These are phyloP conservation scores for Crithidia mellificae DNA, from an alignment of 208 protist species.

Conservation along the genomic window DNA sequence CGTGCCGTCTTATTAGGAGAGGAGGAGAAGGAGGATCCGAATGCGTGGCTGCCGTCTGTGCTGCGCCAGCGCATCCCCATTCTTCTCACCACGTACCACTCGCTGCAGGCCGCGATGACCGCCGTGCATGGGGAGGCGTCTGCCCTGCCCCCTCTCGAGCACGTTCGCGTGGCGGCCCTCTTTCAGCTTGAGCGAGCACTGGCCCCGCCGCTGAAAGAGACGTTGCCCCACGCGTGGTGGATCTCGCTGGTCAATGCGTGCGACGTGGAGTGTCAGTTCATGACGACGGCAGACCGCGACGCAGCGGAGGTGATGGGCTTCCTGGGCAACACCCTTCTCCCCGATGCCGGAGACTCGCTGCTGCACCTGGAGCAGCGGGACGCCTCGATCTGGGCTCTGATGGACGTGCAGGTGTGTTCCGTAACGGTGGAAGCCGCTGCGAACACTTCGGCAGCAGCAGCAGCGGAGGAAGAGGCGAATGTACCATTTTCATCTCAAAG, in stretches of 20 bases:
- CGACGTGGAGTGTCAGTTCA: slow-evolving; percentile 82
- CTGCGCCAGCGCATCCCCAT: slow-evolving; percentile 50
- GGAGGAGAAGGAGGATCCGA: neutral
- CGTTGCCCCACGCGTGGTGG: slow-evolving; percentile 48
- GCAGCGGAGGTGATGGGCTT: slow-evolving; percentile 44
- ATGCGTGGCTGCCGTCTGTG: slow-evolving; percentile 32
- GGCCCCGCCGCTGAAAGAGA: slow-evolving; percentile 40
- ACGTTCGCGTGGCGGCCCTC: slow-evolving; percentile 54
- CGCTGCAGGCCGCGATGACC: slow-evolving; percentile 43
- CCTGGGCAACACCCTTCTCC: slow-evolving; percentile 48
- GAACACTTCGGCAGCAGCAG: no score
- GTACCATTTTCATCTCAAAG: no score
- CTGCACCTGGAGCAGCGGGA: slow-evolving; percentile 39
- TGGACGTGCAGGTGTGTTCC: slow-evolving; percentile 38
- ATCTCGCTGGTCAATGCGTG: slow-evolving; percentile 60
- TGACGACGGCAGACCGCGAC: slow-evolving; percentile 46
- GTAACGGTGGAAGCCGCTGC: slow-evolving; percentile 21
- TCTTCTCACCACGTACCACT: slow-evolving; percentile 49
- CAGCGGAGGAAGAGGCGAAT: no score
- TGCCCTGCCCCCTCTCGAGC: slow-evolving; percentile 59
- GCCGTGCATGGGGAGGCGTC: slow-evolving; percentile 32
- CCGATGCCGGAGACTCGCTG: slow-evolving; percentile 36
- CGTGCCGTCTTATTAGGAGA: no score
- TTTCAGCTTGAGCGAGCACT: slow-evolving; percentile 47
- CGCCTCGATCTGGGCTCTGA: slow-evolving; percentile 34